phyloP scores from a whole-genome alignment of 768 basidiomycete genomes.

The Xerocomellus dryophilus region DNA sequence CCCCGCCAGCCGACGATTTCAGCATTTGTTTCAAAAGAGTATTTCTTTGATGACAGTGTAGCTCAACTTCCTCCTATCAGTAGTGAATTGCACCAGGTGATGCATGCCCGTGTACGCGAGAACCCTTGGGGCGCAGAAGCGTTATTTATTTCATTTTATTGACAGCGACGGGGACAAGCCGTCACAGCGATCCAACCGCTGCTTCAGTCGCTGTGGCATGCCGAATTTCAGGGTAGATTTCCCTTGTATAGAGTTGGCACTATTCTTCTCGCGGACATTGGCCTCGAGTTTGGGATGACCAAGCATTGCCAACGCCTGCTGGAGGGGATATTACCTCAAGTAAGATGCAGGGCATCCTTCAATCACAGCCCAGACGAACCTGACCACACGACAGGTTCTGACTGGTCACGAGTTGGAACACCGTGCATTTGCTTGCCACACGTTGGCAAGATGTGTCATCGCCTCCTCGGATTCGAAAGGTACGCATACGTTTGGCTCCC shows the following conservation, averaged over 20 bases:
- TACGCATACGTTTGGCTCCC: slow-evolving; percentile 26
- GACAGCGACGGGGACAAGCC: slow-evolving; percentile 63
- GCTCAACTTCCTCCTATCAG: slow-evolving; percentile 37
- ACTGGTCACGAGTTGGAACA: slow-evolving; percentile 72
- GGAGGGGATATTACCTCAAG: slow-evolving; percentile 83
- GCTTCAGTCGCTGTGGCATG: slow-evolving; percentile 71
- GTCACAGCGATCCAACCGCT: slow-evolving; percentile 61
- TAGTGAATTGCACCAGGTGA: slow-evolving; percentile 42
- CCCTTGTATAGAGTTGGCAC: slow-evolving; percentile 65
- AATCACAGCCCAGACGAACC: background rate
- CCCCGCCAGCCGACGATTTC: slow-evolving; percentile 54
- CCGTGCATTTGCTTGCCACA: slow-evolving; percentile 71
- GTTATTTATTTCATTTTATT: slow-evolving; percentile 5
- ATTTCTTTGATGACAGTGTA: slow-evolving; percentile 44
- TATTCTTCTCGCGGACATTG: slow-evolving; percentile 73
- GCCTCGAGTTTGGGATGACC: slow-evolving; percentile 74
- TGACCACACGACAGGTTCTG: slow-evolving; percentile 49
- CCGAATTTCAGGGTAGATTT: slow-evolving; percentile 73
- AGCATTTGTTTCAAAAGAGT: slow-evolving; percentile 52
- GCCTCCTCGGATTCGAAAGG: slow-evolving; percentile 49
- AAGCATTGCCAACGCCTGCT: slow-evolving; percentile 60
- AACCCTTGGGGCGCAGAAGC: slow-evolving; percentile 12
- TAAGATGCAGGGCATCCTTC: slow-evolving; percentile 27
- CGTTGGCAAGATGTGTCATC: slow-evolving; percentile 71
- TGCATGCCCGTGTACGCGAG: slow-evolving; percentile 39